Evolutionary conservation across 495 filamentous ascomycete genomes (phyloP), one percentile per base, ranked within the genome.

Genomic region (Filosporella fistucella): DNA sequence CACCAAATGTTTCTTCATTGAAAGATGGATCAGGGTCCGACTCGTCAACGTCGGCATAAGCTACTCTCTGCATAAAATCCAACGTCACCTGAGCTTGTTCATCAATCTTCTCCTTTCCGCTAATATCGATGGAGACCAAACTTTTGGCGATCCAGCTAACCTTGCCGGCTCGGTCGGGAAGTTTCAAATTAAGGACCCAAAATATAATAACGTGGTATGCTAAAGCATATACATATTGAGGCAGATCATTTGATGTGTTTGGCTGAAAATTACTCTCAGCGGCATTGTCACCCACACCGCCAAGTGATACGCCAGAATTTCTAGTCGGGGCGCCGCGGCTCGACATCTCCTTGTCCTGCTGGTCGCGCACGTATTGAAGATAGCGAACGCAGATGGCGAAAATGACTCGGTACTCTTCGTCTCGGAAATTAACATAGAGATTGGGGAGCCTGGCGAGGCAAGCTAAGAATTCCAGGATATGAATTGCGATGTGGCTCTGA

Each of bases 331-430:
- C 38, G 30, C 35, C 58, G 20, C 51, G 51, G 32, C 41, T 53
- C 0, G 63, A 45, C 14, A 42, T 20, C n/a, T 64, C 62, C 24
- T 70, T 70, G 24, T 59, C 47, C 4, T 63, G 45, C 41, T 74
- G 70, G 43, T 77, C 76, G 45, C 74, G 66, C 0, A 75, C 75
- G 41, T 73, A 78, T 45, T 96, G 89, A 25, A 99, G 68, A 58
- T 96, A 96, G 28, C 90, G 81, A 63, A 95, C 89, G 55, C 88
- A 95, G 26, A 97, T 94, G 9, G 85, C 91, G 63, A 99, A 96
- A 21, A 97, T 85, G 20, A 83, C 94, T 45, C 86, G 85, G 61
- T 88, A 95, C 34, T 96, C 89, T 8, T 91, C 86, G 50, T 91
- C 85, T 14, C 84, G 74, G 52, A 96, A 85, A 58, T 94, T 95